These are phyloP conservation scores for Candida chilensis DNA, from an alignment of 805 yeast species.

Conservation along the genomic window DNA sequence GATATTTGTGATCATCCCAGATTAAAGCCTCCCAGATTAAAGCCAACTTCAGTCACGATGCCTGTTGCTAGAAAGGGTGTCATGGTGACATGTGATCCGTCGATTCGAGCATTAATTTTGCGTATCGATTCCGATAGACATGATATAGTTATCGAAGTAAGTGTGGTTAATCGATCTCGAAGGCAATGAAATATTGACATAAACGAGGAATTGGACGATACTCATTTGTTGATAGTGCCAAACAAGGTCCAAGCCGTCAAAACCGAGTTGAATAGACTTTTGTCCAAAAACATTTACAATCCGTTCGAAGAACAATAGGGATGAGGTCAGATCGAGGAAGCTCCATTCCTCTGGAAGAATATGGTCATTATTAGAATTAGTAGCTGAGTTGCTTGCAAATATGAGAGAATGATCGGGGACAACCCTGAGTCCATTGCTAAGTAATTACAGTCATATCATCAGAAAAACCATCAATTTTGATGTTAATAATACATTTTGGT, in stretches of 20 bases:
- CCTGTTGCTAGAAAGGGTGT: constrained; percentile 34
- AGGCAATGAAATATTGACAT: constrained; percentile 4
- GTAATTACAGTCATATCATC: too few relatives aligned
- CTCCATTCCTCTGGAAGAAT: too few relatives aligned
- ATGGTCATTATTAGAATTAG: too few relatives aligned
- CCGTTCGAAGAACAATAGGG: constrained; percentile 77
- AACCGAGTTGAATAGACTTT: constrained; percentile 60
- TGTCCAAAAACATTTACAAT: constrained; percentile 79
- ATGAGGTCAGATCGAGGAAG: too few relatives aligned
- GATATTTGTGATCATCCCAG: too few relatives aligned
- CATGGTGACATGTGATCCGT: constrained; percentile 68
- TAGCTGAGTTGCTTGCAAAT: too few relatives aligned
- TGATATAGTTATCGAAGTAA: constrained; percentile 40
- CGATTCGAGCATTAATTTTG: constrained; percentile 78
- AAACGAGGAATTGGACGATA: constrained; percentile 81
- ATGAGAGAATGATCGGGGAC: too few relatives aligned
- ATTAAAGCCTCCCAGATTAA: too few relatives aligned
- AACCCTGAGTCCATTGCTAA: too few relatives aligned
- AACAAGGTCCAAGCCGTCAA: constrained; percentile 71
- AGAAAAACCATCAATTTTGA: too few relatives aligned
- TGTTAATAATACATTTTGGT: too few relatives aligned
- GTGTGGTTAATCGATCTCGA: neutral
- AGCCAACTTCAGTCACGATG: constrained; percentile 12
- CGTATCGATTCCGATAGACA: constrained; percentile 71
- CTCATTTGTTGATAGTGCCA: constrained; percentile 77